Evolutionary conservation across 1,284 basidiomycete species (phyloP), one percentile per base, ranked within the genome.

Genomic region (Pascua guehoae): DNA sequence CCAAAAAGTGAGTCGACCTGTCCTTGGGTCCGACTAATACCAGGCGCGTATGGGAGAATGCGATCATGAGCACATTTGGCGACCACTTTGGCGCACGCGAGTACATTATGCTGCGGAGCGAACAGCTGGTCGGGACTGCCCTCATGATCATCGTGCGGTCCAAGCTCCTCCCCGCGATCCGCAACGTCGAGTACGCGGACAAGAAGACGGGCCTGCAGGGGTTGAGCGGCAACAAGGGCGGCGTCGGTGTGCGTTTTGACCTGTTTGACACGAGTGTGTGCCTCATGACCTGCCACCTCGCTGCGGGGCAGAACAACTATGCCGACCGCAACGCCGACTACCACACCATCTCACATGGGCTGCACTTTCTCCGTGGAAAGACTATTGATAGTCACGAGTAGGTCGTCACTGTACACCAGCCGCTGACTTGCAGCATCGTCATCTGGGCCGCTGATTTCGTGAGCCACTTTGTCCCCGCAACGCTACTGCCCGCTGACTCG

Each of bases 121-220:
- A 96, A 73, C 72, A 94, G 88, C 83, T 98, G 41, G 96, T 98
- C 57, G 96, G 96, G 51, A 96, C 94, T 1, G 92, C 92, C 2
- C 80, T 98, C 50, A 81, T 98, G 51, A 81, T 98, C 5, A 79
- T 97, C 39, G 88, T 93, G 49, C 90, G 89, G 75, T 79, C 85
- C 15, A 84, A 86, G 49, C 71, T 98, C 46, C 85, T 88, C 1
- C 80, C 84, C 17, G 82, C 88, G 39, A 89, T 98, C 51, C 85
- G 91, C 47, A 88, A 89, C 58, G 91, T 98, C 9, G 96, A 98
- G 77, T 92, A 87, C 4, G 82, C 92, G 5, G 88, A 88, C 37
- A 87, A 91, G 66, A 99, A 98, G 90, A 98, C 96, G 5, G 96
- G 96, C 17, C 81, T 98, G 41, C 86, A 91, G 55, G 96, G 96